A percentile compares a stretch with the other conserved stretches of the same genome.
Conservation (phyloP, 805 yeast genomes). For the Ogataea haglerorum region DNA sequence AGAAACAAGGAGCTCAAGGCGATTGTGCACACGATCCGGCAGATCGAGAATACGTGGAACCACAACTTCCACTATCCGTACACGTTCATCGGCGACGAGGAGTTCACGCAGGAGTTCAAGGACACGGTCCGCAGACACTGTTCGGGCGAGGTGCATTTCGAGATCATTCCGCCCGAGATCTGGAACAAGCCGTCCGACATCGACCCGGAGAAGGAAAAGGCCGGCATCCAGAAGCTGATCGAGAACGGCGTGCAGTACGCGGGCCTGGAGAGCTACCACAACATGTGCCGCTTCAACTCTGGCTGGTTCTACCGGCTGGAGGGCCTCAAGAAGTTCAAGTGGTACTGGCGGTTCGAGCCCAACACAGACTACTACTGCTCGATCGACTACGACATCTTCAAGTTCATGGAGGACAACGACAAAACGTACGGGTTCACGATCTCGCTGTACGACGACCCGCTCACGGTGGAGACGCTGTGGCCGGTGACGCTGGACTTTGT, state of each 20-base stretch:
- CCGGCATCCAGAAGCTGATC: constrained; percentile 37
- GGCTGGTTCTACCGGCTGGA: constrained; percentile 63
- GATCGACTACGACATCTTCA: constrained; percentile 72
- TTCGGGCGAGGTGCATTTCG: constrained; percentile 45
- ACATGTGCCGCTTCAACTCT: constrained; percentile 82
- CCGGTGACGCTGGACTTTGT: constrained; percentile 64
- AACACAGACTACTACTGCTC: constrained; percentile 64
- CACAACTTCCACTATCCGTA: constrained; percentile 80
- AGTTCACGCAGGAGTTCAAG: constrained; percentile 74
- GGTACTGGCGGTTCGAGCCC: constrained; percentile 85
- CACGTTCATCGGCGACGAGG: constrained; percentile 86
- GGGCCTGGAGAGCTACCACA: constrained; percentile 60
- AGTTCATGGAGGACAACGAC: constrained; percentile 63
- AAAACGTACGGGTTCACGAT: constrained; percentile 76
- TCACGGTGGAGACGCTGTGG: constrained; percentile 65
- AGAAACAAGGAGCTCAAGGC: constrained; percentile 61
- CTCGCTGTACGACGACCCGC: constrained; percentile 67
- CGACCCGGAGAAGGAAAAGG: constrained; percentile 36
- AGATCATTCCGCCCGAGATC: constrained; percentile 46
- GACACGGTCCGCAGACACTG: constrained; percentile 45
- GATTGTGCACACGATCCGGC: constrained; percentile 53
- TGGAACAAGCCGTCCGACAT: constrained; percentile 50
- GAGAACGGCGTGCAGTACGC: constrained; percentile 58
- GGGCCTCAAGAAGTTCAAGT: constrained; percentile 55
- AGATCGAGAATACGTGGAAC: constrained; percentile 72